phyloP scores from a whole-genome alignment of 192 early-diverging fungal genomes.

The Backusella sp. region DNA sequence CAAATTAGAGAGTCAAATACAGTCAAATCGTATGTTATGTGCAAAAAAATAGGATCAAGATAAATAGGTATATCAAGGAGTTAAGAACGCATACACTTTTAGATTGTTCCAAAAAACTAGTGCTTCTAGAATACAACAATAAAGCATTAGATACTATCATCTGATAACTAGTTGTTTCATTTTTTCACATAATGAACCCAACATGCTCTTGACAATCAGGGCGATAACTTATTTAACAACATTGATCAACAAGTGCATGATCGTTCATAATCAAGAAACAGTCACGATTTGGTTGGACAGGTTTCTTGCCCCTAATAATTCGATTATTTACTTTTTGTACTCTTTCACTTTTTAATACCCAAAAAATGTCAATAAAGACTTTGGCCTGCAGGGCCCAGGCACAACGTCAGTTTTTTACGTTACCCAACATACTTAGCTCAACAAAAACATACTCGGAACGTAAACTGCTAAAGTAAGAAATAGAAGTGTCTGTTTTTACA shows the following conservation, averaged over 20 bases:
- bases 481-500: not conserved
- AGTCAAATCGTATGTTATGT: too few species aligned
- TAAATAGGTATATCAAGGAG: too few species aligned
- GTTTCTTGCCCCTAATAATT: not conserved
- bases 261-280: not conserved
- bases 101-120: too few species aligned
- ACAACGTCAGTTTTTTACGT: slow-evolving; percentile 12
- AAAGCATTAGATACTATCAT: too few species aligned
- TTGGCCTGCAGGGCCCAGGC: slow-evolving; percentile 3
- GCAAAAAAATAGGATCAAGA: not conserved
- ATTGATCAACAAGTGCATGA: not conserved
- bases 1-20: too few species aligned
- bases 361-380: not conserved
- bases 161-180: too few species aligned
- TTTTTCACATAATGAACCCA: too few species aligned
- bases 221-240: too few species aligned
- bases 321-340: not conserved
- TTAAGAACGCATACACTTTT: too few species aligned
- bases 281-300: not conserved
- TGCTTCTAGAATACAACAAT: too few species aligned
- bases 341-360: not conserved
- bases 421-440: slow-evolving; percentile 15
- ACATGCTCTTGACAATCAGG: too few species aligned
- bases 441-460: slow-evolving; percentile 18
- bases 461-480: slow-evolving; percentile 18